Percentiles rank a stretch among this genome's conserved stretches.
phyloP scores from a whole-genome alignment of 2,329 filamentous ascomycete genomes.

The Thermoascus crustaceus region DNA sequence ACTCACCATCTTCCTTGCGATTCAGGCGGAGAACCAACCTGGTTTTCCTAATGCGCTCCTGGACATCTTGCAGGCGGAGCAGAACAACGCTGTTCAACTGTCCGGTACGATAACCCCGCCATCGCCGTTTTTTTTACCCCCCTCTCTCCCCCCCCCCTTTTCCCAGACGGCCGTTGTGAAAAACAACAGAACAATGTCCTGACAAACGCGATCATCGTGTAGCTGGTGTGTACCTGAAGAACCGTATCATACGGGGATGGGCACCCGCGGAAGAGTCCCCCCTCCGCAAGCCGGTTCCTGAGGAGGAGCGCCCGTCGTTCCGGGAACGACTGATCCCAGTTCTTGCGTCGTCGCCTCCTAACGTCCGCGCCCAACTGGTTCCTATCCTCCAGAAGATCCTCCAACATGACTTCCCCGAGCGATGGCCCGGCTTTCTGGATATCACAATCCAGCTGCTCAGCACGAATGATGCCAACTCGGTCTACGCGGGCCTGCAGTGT shows the following conservation, averaged over 20 bases:
- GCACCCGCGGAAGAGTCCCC: constrained; percentile 65
- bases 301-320: constrained; percentile 81
- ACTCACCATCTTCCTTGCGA: constrained; percentile 7
- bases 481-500: constrained; percentile 90
- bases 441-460: constrained; percentile 84
- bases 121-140: constrained; percentile 16
- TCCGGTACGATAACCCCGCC: constrained; percentile 59
- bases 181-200: not conserved
- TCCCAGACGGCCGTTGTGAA: constrained; percentile 10
- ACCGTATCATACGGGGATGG: constrained; percentile 92
- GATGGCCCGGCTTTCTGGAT: constrained; percentile 91
- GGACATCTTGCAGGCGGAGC: constrained; percentile 82
- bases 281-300: constrained; percentile 66
- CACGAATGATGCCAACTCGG: constrained; percentile 74
- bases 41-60: constrained; percentile 87
- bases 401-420: constrained; percentile 86
- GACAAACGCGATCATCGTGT: constrained; percentile 11
- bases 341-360: constrained; percentile 68
- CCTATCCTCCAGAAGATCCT: constrained; percentile 93
- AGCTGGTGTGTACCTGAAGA: constrained; percentile 98
- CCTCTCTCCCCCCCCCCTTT: constrained; percentile 7
- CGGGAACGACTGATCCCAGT: constrained; percentile 82
- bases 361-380: constrained; percentile 85
- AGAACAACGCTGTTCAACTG: constrained; percentile 73
- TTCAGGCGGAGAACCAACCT: constrained; percentile 76